Base-by-base conservation (phyloP, 495 filamentous ascomycete species). In the Hypoxylon rickii region DNA sequence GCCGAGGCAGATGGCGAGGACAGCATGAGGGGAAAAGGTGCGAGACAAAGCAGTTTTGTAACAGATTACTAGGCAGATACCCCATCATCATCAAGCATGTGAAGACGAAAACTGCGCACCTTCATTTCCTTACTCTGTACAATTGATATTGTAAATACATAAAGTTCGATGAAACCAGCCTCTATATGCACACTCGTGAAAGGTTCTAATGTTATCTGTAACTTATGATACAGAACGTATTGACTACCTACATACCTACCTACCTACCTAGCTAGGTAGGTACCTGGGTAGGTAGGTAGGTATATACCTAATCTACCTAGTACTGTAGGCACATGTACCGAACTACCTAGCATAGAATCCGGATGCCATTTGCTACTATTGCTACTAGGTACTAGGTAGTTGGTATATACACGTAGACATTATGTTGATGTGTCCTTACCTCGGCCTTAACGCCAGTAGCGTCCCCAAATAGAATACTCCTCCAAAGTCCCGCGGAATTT, bases 401-500 rank as follows among this genome's bases (percentile, higher is more conserved):
- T 10, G 24, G n/a, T n/a, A n/a, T n/a, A n/a, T n/a, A n/a, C n/a
- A n/a, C n/a, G n/a, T n/a, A n/a, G n/a, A n/a, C n/a, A n/a, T n/a
- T n/a, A n/a, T n/a, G n/a, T n/a, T n/a, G n/a, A n/a, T n/a, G n/a
- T n/a, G n/a, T n/a, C n/a, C n/a, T n/a, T 11, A 31, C 5, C 26
- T 31, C 11, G 5, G 26, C 26, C 21, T 71, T 65, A 92, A 51
- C 84, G 69, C 91, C 91, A 96, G 58, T 87, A 88, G 59, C 79
- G 80, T 5, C 73, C 74, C 89, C 89, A 95, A 20, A 89, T 70
- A 54, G 77, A 74, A 64, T 84, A 83, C 24, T 81, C 75, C 20
- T 84, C 74, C 52, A 72, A 70, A 1, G 73, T 73, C 8, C 76
- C 76, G 16, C 61, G 48, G 42, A 79, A 79, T 31, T 68, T 65